A percentile compares a stretch with the other conserved stretches of the same genome.
These are phyloP conservation scores for Alectoria sarmentosa DNA, from an alignment of 495 filamentous ascomycete genomes.

Conservation along the genomic window DNA sequence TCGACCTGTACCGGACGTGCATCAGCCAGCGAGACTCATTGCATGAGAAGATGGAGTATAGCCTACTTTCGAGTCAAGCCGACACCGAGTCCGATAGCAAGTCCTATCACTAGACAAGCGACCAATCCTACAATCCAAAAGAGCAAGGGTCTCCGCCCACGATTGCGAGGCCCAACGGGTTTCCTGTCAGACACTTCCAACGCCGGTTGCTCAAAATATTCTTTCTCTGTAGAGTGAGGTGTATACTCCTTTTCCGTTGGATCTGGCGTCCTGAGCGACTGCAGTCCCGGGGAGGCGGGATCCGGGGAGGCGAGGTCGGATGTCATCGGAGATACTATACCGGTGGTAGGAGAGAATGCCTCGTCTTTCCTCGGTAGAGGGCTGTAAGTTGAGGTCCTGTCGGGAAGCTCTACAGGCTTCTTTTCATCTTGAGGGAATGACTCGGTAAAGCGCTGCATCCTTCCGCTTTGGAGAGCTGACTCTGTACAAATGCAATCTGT, in stretches of 20 bases:
- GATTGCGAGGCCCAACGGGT: background rate
- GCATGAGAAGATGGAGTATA: background rate
- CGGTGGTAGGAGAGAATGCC: background rate
- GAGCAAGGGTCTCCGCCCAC: slow-evolving; percentile 10
- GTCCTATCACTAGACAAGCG: slow-evolving; percentile 20
- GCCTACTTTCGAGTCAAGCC: slow-evolving; percentile 23
- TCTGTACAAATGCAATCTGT: background rate
- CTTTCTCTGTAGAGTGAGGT: slow-evolving; percentile 12
- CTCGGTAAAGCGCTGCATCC: slow-evolving; percentile 14
- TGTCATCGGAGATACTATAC: slow-evolving; percentile 2
- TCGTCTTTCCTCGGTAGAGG: background rate
- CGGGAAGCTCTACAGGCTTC: slow-evolving; percentile 7
- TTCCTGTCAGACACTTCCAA: slow-evolving; percentile 2
- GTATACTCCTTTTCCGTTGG: slow-evolving; percentile 18
- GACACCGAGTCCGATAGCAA: slow-evolving; percentile 25
- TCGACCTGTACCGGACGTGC: slow-evolving; percentile 7
- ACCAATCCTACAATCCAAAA: slow-evolving; percentile 10
- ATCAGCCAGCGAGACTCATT: background rate
- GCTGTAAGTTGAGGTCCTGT: slow-evolving; percentile 8
- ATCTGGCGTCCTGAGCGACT: slow-evolving; percentile 15
- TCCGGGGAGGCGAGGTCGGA: background rate
- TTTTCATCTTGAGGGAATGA: slow-evolving; percentile 6
- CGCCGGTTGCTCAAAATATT: background rate
- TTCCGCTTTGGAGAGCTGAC: background rate
- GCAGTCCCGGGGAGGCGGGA: slow-evolving; percentile 20